Evolutionary conservation across 2,329 filamentous ascomycete genomes (phyloP).

Genomic region (Botrytis cinerea): DNA sequence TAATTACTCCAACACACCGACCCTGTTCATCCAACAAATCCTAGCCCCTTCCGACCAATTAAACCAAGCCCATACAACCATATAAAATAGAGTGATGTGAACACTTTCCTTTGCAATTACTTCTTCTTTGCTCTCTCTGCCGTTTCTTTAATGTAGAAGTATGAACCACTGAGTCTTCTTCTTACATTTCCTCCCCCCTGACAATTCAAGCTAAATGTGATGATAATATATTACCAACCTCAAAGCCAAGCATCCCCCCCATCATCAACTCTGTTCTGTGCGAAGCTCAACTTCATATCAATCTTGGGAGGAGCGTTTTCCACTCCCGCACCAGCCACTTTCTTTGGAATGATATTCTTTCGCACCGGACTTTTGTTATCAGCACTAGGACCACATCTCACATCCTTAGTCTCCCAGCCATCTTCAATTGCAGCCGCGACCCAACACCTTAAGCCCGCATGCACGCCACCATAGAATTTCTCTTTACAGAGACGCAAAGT

Average conservation of each 20-base stretch:
- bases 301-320: constrained; percentile 37
- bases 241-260: constrained; percentile 35
- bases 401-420: constrained; percentile 80
- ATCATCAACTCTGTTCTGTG: constrained; percentile 23
- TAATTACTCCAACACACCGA: constrained; percentile 10
- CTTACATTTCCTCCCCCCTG: background rate
- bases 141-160: background rate
- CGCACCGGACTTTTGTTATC: constrained; percentile 50
- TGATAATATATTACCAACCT: background rate
- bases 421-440: constrained; percentile 84
- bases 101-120: constrained; percentile 1
- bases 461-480: constrained; percentile 92
- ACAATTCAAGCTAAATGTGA: background rate
- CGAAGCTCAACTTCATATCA: constrained; percentile 40
- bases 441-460: constrained; percentile 87
- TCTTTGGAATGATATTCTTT: constrained; percentile 37
- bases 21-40: background rate
- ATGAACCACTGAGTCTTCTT: constrained; percentile 14
- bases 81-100: constrained; percentile 4
- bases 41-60: constrained; percentile 1
- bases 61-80: constrained; percentile 18
- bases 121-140: background rate
- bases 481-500: constrained; percentile 91
- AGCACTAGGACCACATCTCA: constrained; percentile 68
- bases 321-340: constrained; percentile 20